phyloP scores from a whole-genome alignment of 2,329 filamentous ascomycete species.

The Rhynchosporium secalis region DNA sequence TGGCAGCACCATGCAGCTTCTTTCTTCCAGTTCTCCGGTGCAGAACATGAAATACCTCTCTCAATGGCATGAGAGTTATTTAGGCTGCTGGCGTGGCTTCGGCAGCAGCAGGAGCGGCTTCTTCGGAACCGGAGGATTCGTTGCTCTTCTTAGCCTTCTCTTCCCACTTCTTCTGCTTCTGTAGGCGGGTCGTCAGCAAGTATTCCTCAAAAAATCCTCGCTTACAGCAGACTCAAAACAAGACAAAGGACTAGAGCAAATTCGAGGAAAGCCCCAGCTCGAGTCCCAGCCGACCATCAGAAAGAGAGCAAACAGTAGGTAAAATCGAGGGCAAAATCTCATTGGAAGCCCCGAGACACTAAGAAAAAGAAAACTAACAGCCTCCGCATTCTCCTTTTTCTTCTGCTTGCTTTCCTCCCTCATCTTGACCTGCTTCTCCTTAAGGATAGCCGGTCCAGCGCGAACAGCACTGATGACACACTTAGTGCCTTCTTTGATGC shows the following conservation, averaged over 20 bases:
- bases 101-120: slow-evolving; percentile 5
- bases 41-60: neutral
- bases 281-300: too few species aligned
- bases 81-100: slow-evolving; percentile 16
- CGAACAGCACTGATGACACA: slow-evolving; percentile 19
- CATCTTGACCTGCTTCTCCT: slow-evolving; percentile 42
- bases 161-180: slow-evolving; percentile 29
- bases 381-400: slow-evolving; percentile 36
- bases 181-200: slow-evolving; percentile 7
- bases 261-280: neutral
- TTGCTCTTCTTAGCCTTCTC: slow-evolving; percentile 40
- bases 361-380: slow-evolving; percentile 11
- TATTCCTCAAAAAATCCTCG: neutral
- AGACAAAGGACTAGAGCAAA: neutral
- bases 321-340: slow-evolving; percentile 3
- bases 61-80: neutral
- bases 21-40: too few species aligned
- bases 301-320: neutral
- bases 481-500: slow-evolving; percentile 20
- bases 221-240: neutral
- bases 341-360: slow-evolving; percentile 5
- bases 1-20: neutral
- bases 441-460: slow-evolving; percentile 39
- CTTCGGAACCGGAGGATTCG: slow-evolving; percentile 20
- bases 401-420: slow-evolving; percentile 39